Evolutionary conservation across 2,329 filamentous ascomycete species (phyloP).

Genomic region (Lecanosticta acicola): DNA sequence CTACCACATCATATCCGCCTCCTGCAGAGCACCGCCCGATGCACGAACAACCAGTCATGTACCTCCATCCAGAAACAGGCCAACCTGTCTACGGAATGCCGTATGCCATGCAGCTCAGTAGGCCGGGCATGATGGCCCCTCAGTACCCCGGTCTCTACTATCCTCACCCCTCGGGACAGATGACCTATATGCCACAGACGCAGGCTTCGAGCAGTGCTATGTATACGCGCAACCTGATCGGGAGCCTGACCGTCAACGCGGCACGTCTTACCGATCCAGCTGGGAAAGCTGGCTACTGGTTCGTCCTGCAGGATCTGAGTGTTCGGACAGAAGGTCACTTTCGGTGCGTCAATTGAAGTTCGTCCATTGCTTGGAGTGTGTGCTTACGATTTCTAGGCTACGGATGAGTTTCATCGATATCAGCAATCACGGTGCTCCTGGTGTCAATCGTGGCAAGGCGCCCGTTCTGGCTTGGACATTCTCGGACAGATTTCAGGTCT

Average conservation of each 20-base stretch:
- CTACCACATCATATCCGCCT: constrained; percentile 68
- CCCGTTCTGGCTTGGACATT: constrained; percentile 81
- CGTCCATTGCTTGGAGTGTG: background rate
- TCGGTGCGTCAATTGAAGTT: constrained; percentile 53
- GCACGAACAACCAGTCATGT: constrained; percentile 16
- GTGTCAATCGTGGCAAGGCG: constrained; percentile 67
- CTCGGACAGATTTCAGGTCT: constrained; percentile 86
- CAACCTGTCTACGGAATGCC: constrained; percentile 21
- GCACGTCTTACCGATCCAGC: constrained; percentile 73
- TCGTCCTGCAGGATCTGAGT: constrained; percentile 89
- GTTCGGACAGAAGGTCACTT: constrained; percentile 90
- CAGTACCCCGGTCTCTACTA: constrained; percentile 16
- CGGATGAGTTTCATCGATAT: constrained; percentile 82
- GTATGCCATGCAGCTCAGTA: constrained; percentile 13
- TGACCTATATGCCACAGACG: constrained; percentile 30
- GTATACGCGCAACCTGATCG: constrained; percentile 93
- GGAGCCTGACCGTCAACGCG: constrained; percentile 82
- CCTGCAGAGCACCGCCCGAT: constrained; percentile 33
- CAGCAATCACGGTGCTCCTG: constrained; percentile 41
- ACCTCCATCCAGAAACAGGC: constrained; percentile 14
- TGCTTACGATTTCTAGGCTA: constrained; percentile 38
- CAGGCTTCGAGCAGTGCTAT: constrained; percentile 61
- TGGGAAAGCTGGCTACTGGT: constrained; percentile 87
- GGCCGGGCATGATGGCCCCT: constrained; percentile 10
- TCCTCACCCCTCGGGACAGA: constrained; percentile 11